Percentiles rank a stretch among this genome's conserved stretches.
phyloP scores from a whole-genome alignment of 805 yeast species.

The Babjeviella inositovora region DNA sequence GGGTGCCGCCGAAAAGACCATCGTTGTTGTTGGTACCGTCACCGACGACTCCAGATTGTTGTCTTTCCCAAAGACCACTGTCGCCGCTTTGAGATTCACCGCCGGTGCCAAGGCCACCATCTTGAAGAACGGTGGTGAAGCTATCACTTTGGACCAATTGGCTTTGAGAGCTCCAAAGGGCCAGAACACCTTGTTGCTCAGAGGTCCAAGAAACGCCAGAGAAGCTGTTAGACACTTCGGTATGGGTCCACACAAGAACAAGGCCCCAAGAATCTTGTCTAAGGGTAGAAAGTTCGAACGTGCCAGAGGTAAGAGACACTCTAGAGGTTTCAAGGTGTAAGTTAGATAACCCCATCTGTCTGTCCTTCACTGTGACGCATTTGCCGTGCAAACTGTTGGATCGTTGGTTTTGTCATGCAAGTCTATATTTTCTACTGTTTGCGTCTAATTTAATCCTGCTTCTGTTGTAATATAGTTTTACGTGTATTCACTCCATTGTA shows the following conservation, averaged over 20 bases:
- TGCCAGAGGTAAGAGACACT: slow-evolving; percentile 99
- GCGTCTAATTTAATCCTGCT: no score
- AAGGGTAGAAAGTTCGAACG: slow-evolving; percentile 99
- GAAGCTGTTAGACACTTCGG: slow-evolving; percentile 99
- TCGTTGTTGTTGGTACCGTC: slow-evolving; percentile 98
- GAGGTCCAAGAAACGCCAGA: slow-evolving; percentile 99
- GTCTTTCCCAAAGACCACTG: slow-evolving; percentile 91
- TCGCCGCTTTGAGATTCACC: slow-evolving; percentile 99
- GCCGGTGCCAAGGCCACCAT: slow-evolving; percentile 98
- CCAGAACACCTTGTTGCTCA: slow-evolving; percentile 91
- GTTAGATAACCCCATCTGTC: slow-evolving; percentile 5
- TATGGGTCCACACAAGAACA: slow-evolving; percentile 98
- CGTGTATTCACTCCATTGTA: no score
- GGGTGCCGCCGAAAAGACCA: slow-evolving; percentile 80
- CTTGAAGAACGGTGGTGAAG: slow-evolving; percentile 98
- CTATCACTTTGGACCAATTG: slow-evolving; percentile 96
- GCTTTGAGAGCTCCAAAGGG: slow-evolving; percentile 99
- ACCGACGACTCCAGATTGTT: slow-evolving; percentile 94
- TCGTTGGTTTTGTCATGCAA: no score
- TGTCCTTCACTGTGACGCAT: no score
- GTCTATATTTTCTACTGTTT: no score
- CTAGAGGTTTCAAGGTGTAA: slow-evolving; percentile 99
- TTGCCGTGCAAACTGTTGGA: no score
- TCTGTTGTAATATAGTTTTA: no score
- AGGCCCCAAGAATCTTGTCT: slow-evolving; percentile 97